Percentiles rank a stretch among this genome's conserved stretches.
phyloP scores from a whole-genome alignment of 495 filamentous ascomycete species.

The Podospora australis region DNA sequence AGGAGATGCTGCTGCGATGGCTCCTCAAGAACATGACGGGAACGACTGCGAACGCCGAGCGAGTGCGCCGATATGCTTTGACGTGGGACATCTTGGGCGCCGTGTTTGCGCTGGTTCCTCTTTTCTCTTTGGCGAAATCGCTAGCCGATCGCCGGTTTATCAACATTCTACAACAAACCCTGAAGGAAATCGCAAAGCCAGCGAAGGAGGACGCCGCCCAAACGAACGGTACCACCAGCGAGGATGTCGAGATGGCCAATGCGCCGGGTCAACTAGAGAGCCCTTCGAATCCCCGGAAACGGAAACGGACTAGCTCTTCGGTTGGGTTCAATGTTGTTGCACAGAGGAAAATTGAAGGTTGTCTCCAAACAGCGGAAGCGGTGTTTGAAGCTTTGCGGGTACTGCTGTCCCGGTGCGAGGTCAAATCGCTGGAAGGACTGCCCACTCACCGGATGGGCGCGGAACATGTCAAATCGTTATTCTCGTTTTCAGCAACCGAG shows the following conservation, averaged over 20 bases:
- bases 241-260: constrained; percentile 27
- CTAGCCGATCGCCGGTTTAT: constrained; percentile 40
- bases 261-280: constrained; percentile 6
- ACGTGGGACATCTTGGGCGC: constrained; percentile 38
- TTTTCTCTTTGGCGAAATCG: constrained; percentile 39
- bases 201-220: constrained; percentile 2
- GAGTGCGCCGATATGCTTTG: constrained; percentile 37
- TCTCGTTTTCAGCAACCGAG: constrained; percentile 35
- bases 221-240: constrained; percentile 2
- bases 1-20: constrained; percentile 44
- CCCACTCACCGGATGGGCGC: constrained; percentile 33
- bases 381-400: constrained; percentile 31
- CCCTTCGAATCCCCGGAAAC: constrained; percentile 25
- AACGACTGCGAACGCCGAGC: constrained; percentile 32
- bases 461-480: constrained; percentile 44
- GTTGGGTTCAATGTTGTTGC: constrained; percentile 25
- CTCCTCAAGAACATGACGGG: constrained; percentile 45
- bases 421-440: constrained; percentile 9
- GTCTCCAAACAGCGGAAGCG: constrained; percentile 33
- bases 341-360: constrained; percentile 26
- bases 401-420: constrained; percentile 28
- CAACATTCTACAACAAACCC: constrained; percentile 32
- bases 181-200: constrained; percentile 36
- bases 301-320: constrained; percentile 25
- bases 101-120: constrained; percentile 36